Base-by-base conservation (phyloP, 2,329 filamentous ascomycete species). In the Lizonia empirigonia region DNA sequence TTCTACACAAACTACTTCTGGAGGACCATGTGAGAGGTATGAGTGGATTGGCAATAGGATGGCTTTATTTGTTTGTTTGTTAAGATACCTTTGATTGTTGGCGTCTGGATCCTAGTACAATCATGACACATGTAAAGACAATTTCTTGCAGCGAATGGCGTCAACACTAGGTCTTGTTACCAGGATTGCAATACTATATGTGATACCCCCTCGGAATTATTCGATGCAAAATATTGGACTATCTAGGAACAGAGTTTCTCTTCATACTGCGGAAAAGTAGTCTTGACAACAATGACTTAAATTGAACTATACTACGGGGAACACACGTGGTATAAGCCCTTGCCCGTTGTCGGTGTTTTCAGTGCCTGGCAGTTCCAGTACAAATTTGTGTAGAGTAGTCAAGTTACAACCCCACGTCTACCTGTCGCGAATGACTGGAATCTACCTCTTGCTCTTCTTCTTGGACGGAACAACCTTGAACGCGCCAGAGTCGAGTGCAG, bases 1-100 rank as follows among this genome's bases (percentile, higher is more conserved):
- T 97, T 95, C 69, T 96, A 97, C 68, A 90, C 92, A 18, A 95
- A 96, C 66, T 96, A 96, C 72, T 95, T 97, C 69, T 99, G 94
- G 94, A 83, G 91, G 66, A 93, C 86, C 23, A 80, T 97, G 72
- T 95, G 60, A 53, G 5, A 9, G 9, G 7, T 5, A 8, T 36
- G 8, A 4, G 5, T 19, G 32, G 15, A 9, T 33, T 3, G 2
- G 16, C 30, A 33, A 8, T 12, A 3, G 5, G 19, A 20, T 13
- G 34, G 47, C 35, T 20, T 22, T 35, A 22, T 20, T 12, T 18
- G 18, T 34, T 34, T 23, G n/a, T 36, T 36, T n/a, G 5, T 3
- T n/a, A n/a, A 22, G 34, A 36, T 36, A 36, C 34, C 34, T 36
- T n/a, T 36, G 18, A n/a, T n/a, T 36, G 18, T 2, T 15, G 34